A percentile compares a stretch with the other conserved stretches of the same genome.
Evolutionary conservation across 2,329 filamentous ascomycete genomes (phyloP).

Genomic region (Beauveria australis): DNA sequence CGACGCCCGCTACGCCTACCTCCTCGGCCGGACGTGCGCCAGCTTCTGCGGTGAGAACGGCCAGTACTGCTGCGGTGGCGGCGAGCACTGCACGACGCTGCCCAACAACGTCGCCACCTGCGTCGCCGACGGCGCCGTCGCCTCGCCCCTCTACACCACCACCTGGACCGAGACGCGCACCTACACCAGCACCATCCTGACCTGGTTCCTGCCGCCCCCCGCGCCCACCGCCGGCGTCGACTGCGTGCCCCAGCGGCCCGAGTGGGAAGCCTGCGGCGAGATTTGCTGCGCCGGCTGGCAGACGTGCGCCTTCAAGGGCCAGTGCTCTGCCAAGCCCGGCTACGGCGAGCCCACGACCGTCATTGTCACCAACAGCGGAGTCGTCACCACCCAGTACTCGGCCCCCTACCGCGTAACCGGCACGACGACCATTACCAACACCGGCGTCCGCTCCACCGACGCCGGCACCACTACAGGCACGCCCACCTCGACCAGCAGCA

Average conservation of each 20-base stretch:
- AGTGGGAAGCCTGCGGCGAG: constrained; percentile 54
- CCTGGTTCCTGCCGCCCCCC: constrained; percentile 37
- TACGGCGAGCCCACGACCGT: constrained; percentile 35
- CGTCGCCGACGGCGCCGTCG: constrained; percentile 25
- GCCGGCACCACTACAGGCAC: constrained; percentile 38
- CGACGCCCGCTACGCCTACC: constrained; percentile 40
- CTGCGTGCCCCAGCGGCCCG: constrained; percentile 43
- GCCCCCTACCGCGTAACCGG: constrained; percentile 44
- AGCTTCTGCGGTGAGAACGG: constrained; percentile 46
- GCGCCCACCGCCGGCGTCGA: constrained; percentile 34
- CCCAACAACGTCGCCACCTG: constrained; percentile 43
- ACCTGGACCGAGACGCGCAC: constrained; percentile 55
- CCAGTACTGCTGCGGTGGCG: constrained; percentile 45
- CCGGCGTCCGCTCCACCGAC: constrained; percentile 39
- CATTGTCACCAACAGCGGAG: constrained; percentile 36
- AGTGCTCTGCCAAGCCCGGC: constrained; percentile 49
- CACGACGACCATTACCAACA: constrained; percentile 45
- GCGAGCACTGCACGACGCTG: constrained; percentile 43
- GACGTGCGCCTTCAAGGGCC: constrained; percentile 52
- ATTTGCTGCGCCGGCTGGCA: constrained; percentile 66
- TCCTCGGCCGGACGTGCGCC: constrained; percentile 41
- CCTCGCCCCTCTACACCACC: constrained; percentile 37
- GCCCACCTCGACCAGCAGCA: constrained; percentile 34
- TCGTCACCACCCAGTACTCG: constrained; percentile 47
- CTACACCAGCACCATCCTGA: constrained; percentile 51